A percentile compares a stretch with the other conserved stretches of the same genome.
These are phyloP conservation scores for Prunus padus DNA, from an alignment of 306 rosid species.

Conservation along the genomic window DNA sequence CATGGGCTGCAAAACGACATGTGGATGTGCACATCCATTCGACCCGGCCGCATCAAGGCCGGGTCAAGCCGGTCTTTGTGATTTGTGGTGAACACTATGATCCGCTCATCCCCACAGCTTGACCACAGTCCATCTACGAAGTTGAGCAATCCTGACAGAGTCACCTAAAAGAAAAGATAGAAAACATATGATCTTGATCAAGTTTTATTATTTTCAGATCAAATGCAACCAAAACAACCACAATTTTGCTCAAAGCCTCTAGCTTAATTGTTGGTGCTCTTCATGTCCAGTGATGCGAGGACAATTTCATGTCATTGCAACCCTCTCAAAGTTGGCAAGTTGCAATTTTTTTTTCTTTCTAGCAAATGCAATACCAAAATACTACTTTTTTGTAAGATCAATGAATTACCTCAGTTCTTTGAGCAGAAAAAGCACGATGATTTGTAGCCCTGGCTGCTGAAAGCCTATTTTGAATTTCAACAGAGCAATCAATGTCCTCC, in stretches of 20 bases:
- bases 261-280: too few relatives aligned
- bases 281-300: too few relatives aligned
- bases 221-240: too few relatives aligned
- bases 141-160: constrained; percentile 34
- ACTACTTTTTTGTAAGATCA: too few relatives aligned
- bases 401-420: neutral
- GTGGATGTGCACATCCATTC: constrained; percentile 39
- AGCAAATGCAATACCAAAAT: too few relatives aligned
- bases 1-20: constrained; percentile 30
- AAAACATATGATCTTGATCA: too few relatives aligned
- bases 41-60: constrained; percentile 35
- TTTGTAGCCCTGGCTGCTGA: neutral
- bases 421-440: neutral
- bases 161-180: neutral
- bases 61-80: constrained; percentile 29
- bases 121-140: constrained; percentile 41
- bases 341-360: too few relatives aligned
- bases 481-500: constrained; percentile 32
- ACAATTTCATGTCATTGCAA: too few relatives aligned
- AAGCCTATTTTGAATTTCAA: constrained; percentile 17
- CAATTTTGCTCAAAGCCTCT: too few relatives aligned
- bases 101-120: constrained; percentile 39
- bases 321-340: too few relatives aligned
- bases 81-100: constrained; percentile 35
- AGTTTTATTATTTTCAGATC: too few relatives aligned